Evolutionary conservation across 179 eudicot genomes (phyloP).

Genomic region (Spergularia azorica): DNA sequence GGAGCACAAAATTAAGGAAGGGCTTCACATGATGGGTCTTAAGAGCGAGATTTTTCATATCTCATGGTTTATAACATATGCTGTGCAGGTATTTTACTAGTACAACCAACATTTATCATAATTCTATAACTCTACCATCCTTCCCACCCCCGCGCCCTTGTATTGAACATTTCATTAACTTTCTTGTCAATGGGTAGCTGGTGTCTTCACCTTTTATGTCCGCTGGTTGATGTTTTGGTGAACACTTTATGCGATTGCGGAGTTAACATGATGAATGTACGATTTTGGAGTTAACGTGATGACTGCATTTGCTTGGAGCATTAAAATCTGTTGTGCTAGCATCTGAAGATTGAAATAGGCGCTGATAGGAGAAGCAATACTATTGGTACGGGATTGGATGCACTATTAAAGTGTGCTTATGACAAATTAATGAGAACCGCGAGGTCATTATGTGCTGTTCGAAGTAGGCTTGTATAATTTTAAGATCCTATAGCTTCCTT

Average conservation of each 20-base stretch:
- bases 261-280: too few species aligned
- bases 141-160: not conserved
- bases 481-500: not conserved
- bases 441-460: not conserved
- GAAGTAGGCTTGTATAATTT: not conserved
- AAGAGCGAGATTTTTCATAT: slow-evolving; percentile 75
- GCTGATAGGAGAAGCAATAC: too few species aligned
- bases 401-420: not conserved
- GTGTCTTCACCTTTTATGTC: not conserved
- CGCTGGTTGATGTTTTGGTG: too few species aligned
- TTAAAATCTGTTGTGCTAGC: too few species aligned
- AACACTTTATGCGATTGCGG: too few species aligned
- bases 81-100: slow-evolving; percentile 62
- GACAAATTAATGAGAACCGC: not conserved
- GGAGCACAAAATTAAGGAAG: slow-evolving; percentile 98
- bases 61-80: slow-evolving; percentile 93
- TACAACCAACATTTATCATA: not conserved
- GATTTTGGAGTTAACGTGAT: too few species aligned
- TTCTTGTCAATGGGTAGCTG: not conserved
- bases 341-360: too few species aligned
- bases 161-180: not conserved
- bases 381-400: too few species aligned
- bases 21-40: slow-evolving; percentile 99
- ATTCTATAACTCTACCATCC: not conserved
- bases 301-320: too few species aligned